Evolutionary conservation across 208 protist species (phyloP), one percentile per base, ranked within the genome.

Genomic region (Crithidia sp.): DNA sequence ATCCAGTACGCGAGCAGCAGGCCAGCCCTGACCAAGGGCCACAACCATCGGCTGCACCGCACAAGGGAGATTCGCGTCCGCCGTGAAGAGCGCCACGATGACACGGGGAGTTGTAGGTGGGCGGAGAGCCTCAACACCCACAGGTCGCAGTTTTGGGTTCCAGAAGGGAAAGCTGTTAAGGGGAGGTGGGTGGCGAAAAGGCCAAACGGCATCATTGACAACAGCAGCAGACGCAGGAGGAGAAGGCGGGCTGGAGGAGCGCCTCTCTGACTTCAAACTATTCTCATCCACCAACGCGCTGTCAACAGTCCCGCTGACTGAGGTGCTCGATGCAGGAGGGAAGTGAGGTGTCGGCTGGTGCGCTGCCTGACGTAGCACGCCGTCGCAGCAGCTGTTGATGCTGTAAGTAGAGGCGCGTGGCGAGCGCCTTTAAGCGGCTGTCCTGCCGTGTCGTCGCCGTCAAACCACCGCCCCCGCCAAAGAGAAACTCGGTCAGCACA

Each of bases 101-200:
- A 77, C 44, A 49, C 77, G 72, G 43, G 67, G 61, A 4, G 61
- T 55, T 7, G 63, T n/a, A 36, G 63, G 37, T 28, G 62, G 67
- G 53, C 72, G 62, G 19, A 76, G 39, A 9, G 64, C 69, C 10
- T 28, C 37, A 53, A 41, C 60, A 3, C 86, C 84, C 47, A 68
- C 67, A 3, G 88, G 91, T 19, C 67, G 74, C 39, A 69, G 28
- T 50, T 89, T 89, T 2, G 64, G 71, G 62, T 88, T 84, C 45
- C 63, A 75, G 68, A 94, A 90, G 17, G 55, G 13, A 54, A 87
- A 80, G 3, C 57, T 56, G 53, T 80, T 75, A 16, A 95, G 73
- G 28, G 91, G 87, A 14, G 82, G 71, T 2, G 86, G 76, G 13
- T 60, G 61, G 5, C 66, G 81, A 68, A 93, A 92, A 7, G 91